Conservation (phyloP, 331 rosid species). For the Acacia concinna region DNA sequence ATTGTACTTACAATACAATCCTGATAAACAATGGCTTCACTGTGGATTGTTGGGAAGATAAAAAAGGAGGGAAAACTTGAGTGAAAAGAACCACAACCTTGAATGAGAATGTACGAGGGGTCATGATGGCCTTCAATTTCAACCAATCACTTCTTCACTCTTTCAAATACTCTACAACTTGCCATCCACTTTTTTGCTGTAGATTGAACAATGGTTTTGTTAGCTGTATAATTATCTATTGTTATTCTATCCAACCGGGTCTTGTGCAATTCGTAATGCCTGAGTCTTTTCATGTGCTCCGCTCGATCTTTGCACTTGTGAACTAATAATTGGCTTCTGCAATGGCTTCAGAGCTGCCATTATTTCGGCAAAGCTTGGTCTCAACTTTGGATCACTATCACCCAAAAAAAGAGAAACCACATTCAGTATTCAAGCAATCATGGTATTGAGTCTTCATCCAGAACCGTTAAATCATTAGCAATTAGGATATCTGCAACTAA, state of each 20-base stretch:
- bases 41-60: constrained; percentile 36
- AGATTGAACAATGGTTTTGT: constrained; percentile 39
- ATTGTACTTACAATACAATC: constrained; percentile 44
- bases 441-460: neutral
- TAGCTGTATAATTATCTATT: constrained; percentile 36
- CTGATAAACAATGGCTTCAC: constrained; percentile 43
- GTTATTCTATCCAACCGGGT: constrained; percentile 39
- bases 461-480: neutral
- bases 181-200: constrained; percentile 49
- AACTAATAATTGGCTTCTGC: constrained; percentile 72
- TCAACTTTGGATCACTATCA: constrained; percentile 73
- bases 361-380: constrained; percentile 92
- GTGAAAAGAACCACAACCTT: constrained; percentile 48
- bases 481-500: neutral
- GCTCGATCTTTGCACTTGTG: constrained; percentile 57
- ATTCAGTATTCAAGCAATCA: constrained; percentile 22
- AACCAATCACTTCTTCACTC: constrained; percentile 44
- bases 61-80: constrained; percentile 13
- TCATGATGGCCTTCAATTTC: constrained; percentile 47
- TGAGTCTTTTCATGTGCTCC: constrained; percentile 34
- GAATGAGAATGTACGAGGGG: constrained; percentile 46
- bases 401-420: constrained; percentile 25
- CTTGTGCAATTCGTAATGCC: constrained; percentile 46
- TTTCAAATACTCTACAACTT: constrained; percentile 58
- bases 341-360: constrained; percentile 90